Conservation (phyloP, 73 alveolate species). For the Tetrahymena malaccensis region DNA sequence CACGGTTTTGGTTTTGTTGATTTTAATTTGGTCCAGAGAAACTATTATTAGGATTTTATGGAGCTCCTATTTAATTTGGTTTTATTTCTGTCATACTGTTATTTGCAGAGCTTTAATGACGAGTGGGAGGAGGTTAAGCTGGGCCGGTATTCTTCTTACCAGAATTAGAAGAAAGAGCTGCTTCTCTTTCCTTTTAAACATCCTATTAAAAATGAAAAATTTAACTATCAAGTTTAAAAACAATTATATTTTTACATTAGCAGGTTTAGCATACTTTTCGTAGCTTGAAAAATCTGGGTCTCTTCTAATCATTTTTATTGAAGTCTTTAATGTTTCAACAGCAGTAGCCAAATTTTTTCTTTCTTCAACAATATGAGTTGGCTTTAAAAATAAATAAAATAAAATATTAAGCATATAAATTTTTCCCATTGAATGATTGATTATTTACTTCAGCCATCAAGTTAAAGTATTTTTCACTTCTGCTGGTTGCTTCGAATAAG, state of each 20-base stretch:
- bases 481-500: background rate
- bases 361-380: constrained; percentile 50
- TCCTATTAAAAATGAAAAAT: background rate
- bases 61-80: background rate
- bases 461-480: background rate
- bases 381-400: background rate
- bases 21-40: background rate
- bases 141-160: background rate
- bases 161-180: background rate
- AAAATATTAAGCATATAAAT: background rate
- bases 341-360: constrained; percentile 44
- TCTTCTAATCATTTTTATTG: constrained; percentile 62
- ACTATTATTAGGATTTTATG: background rate
- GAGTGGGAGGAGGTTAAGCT: background rate
- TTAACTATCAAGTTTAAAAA: background rate
- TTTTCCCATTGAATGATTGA: too few relatives aligned
- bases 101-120: background rate
- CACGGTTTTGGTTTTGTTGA: background rate
- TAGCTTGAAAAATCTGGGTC: constrained; percentile 53
- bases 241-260: background rate
- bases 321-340: constrained; percentile 50
- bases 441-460: background rate
- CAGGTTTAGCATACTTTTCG: background rate
- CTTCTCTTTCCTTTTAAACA: background rate
- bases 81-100: background rate